Base-by-base conservation (phyloP, 306 rosid genomes). In the Glycine tomentella region DNA sequence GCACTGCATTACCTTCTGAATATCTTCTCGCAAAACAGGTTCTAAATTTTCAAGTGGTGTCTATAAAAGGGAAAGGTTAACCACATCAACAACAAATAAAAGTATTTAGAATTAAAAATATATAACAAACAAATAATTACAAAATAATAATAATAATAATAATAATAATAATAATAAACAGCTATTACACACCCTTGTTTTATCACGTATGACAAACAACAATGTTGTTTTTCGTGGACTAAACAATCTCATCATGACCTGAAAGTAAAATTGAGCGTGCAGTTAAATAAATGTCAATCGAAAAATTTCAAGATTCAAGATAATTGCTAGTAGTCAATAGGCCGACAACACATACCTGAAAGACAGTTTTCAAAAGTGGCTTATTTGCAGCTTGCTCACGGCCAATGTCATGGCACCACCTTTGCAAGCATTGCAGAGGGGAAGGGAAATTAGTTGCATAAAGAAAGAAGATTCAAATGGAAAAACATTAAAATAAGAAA, bases 381-480 rank as follows among this genome's bases (percentile, higher is more conserved):
- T 96, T 96, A 84, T 96, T 96, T 65, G 99, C 99, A 67, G 99
- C 99, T 90, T 96, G 99, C 89, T 96, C 99, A 84, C 99, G 99
- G 69, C 99, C 99, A 88, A 96, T 96, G 78, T 96, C 99, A 82
- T 96, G 99, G 83, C 99, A 96, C 99, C 99, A 96, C 98, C 99
- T 96, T 75, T 33, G 84, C 52, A 45, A 83, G 72, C 80, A 78
- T 79, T 77, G 49, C 63, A 62, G 42, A 58, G 8, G 7, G 14
- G 15, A 16, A 14, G 55, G 36, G 7, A 36, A 76, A 17, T 86
- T 66, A 88, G 64, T 59, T 65, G 64, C 46, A 61, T 14, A 50
- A 81, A 73, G 65, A 55, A 80, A 40, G 16, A 64, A 77, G 71
- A 81, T 49, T 51, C 36, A 71, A 52, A 55, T 16, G 6, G 61